These are phyloP conservation scores for Alternaria sp. DNA, from an alignment of 2,329 filamentous ascomycete species.

Conservation along the genomic window DNA sequence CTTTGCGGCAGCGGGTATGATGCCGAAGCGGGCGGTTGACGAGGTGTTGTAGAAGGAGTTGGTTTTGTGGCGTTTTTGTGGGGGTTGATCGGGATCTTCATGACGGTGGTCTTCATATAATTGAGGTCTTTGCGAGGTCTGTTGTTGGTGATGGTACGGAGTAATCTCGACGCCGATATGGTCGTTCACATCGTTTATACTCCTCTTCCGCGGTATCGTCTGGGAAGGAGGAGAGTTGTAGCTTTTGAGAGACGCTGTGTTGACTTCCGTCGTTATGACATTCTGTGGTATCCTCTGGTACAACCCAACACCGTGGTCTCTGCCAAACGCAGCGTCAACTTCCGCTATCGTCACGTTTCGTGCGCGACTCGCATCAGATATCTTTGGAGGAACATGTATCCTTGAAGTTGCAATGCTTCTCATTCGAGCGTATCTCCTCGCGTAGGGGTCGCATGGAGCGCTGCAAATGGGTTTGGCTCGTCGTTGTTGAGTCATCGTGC, in stretches of 20 bases:
- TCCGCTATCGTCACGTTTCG: not conserved
- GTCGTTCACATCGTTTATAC: accelerated
- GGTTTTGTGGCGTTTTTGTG: not conserved
- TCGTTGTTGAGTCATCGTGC: not conserved
- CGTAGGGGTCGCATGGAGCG: not conserved
- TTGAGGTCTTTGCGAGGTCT: no score
- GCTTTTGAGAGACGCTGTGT: not conserved
- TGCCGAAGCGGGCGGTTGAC: not conserved
- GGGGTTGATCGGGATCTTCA: not conserved
- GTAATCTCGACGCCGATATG: no score
- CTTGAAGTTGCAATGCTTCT: not conserved
- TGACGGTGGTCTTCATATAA: no score
- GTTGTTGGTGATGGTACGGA: no score
- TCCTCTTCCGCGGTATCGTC: accelerated
- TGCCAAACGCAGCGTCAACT: not conserved
- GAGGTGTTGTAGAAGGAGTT: not conserved
- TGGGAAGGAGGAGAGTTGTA: not conserved
- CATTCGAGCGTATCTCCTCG: not conserved
- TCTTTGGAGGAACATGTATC: not conserved
- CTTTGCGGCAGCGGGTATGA: not conserved
- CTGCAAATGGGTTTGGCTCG: not conserved
- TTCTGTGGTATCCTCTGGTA: not conserved
- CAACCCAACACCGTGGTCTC: not conserved
- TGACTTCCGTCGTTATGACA: not conserved
- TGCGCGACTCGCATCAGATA: not conserved